Percentiles rank a stretch among this genome's conserved stretches.
These are phyloP conservation scores for Zizania latifolia DNA, from an alignment of 176 grass and related monocot genomes.

Conservation along the genomic window DNA sequence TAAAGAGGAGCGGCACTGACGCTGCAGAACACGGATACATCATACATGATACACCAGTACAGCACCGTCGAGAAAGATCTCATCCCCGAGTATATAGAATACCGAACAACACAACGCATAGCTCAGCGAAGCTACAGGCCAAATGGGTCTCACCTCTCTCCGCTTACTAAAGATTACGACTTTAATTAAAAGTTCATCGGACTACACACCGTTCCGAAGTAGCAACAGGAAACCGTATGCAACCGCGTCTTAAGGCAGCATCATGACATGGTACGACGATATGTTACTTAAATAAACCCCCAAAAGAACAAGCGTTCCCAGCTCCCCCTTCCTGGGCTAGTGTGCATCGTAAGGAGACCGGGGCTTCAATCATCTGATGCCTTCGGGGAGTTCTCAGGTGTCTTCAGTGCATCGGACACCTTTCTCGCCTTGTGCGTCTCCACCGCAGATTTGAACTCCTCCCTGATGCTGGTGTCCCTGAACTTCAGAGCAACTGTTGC, in stretches of 20 bases:
- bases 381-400: conserved; percentile 38
- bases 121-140: not conserved
- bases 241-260: conserved; percentile 11
- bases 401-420: conserved; percentile 17
- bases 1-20: not conserved
- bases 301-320: conserved; percentile 24
- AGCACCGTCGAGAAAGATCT: not conserved
- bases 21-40: not conserved
- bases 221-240: conserved; percentile 16
- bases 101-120: not conserved
- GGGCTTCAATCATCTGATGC: conserved; percentile 30
- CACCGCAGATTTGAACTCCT: conserved; percentile 58
- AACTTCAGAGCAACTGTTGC: conserved; percentile 87
- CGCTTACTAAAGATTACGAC: conserved; percentile 21
- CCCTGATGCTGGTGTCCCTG: conserved; percentile 58
- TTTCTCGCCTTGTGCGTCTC: conserved; percentile 42
- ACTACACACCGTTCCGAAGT: conserved; percentile 25
- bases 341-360: not conserved
- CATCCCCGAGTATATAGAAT: not conserved
- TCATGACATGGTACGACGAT: not conserved
- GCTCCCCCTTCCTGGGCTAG: not conserved
- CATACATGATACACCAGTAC: not conserved
- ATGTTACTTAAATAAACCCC: conserved; percentile 16
- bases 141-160: conserved; percentile 13
- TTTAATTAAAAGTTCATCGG: conserved; percentile 19